Evolutionary conservation across 495 filamentous ascomycete genomes (phyloP).

Genomic region (Cercophora sp.): DNA sequence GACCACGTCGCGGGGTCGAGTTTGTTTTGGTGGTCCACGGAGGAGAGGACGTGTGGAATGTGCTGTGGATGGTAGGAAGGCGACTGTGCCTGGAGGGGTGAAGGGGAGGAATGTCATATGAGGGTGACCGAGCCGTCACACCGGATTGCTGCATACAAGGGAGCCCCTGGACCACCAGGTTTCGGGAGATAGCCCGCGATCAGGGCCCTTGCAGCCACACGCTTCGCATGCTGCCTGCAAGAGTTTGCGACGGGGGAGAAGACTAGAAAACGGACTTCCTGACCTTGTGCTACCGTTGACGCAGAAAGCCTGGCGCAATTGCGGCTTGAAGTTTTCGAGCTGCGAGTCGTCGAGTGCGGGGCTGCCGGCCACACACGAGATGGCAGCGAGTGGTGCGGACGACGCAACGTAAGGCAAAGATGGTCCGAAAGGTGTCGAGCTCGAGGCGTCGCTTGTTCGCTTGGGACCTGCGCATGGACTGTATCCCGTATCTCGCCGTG

Average conservation of each 20-base stretch:
- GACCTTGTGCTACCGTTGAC: too few species aligned
- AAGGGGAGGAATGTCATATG: conserved; percentile 23
- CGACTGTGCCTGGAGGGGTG: conserved; percentile 12
- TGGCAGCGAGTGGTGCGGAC: too few species aligned
- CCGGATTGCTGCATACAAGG: conserved; percentile 34
- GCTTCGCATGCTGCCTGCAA: too few species aligned
- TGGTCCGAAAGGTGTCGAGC: too few species aligned
- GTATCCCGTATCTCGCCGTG: not conserved
- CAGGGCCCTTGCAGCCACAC: conserved; percentile 15
- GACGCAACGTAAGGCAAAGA: too few species aligned
- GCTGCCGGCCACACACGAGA: too few species aligned
- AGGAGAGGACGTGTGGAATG: conserved; percentile 23
- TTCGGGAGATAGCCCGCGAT: conserved; percentile 20
- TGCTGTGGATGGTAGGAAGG: conserved; percentile 16
- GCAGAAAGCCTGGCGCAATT: too few species aligned
- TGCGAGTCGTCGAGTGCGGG: too few species aligned
- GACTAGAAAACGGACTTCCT: not conserved
- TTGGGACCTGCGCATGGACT: too few species aligned
- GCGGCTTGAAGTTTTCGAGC: too few species aligned
- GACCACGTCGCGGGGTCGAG: not conserved
- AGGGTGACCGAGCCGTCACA: conserved; percentile 17
- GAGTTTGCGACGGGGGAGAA: not conserved
- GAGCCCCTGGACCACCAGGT: conserved; percentile 23
- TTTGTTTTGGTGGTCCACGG: conserved; percentile 20
- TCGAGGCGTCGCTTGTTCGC: too few species aligned